Conservation (phyloP, 345 rosid species). For the Hypericum androsaemum region DNA sequence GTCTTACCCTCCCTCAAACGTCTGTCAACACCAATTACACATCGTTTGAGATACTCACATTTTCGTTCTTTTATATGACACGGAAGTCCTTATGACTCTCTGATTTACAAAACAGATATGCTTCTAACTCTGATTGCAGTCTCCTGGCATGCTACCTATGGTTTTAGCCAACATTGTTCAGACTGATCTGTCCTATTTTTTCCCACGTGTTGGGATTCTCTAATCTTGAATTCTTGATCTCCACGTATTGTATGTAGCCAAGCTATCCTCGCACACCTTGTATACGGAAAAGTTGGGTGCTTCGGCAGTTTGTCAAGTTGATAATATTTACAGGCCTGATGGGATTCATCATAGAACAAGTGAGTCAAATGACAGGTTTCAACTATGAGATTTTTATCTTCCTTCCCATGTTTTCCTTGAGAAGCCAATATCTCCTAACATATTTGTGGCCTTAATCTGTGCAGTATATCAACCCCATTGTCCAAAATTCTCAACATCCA, state of each 20-base stretch:
- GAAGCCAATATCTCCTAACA: conserved; percentile 8
- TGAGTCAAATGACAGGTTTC: conserved; percentile 19
- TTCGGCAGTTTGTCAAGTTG: conserved; percentile 71
- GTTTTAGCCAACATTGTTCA: no score
- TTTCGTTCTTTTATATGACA: no score
- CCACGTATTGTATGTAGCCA: conserved; percentile 33
- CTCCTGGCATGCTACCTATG: no score
- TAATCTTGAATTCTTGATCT: conserved; percentile 5
- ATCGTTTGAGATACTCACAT: no score
- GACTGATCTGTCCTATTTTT: no score
- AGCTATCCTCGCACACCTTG: conserved; percentile 79
- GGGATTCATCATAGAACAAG: conserved; percentile 97
- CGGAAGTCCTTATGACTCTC: no score
- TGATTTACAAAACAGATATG: no score
- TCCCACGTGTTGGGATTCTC: not conserved
- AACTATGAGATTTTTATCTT: conserved; percentile 6
- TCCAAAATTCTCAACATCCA: conserved; percentile 90
- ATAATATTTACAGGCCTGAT: conserved; percentile 85
- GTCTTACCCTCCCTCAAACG: not conserved
- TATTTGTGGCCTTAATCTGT: conserved; percentile 18
- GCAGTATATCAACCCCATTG: conserved; percentile 98
- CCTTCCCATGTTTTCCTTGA: not conserved
- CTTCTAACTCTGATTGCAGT: no score
- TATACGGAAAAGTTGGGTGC: conserved; percentile 83
- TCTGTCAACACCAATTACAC: no score